A percentile compares a stretch with the other conserved stretches of the same genome.
These are phyloP conservation scores for Hamamelis virginiana DNA, from an alignment of 164 flowering plant genomes.

Conservation along the genomic window DNA sequence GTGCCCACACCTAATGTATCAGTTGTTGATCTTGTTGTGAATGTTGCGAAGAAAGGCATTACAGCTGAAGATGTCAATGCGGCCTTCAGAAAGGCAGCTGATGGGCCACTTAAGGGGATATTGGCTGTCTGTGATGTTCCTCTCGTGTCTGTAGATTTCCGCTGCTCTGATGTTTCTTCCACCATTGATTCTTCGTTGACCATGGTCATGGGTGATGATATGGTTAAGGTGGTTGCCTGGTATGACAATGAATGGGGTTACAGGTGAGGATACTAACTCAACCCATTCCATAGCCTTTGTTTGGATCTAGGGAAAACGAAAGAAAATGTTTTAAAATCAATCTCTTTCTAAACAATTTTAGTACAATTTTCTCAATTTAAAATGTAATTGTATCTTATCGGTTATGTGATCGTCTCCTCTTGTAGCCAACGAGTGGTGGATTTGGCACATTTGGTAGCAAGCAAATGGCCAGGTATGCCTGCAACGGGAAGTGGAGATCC, in stretches of 20 bases:
- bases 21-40: constrained; percentile 89
- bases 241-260: constrained; percentile 99
- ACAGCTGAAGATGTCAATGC: constrained; percentile 92
- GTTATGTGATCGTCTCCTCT: neutral
- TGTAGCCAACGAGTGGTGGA: constrained; percentile 97
- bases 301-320: no score
- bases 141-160: constrained; percentile 91
- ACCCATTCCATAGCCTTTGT: no score
- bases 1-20: constrained; percentile 97
- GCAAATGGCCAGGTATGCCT: constrained; percentile 77
- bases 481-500: constrained; percentile 79
- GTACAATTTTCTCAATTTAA: no score
- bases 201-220: constrained; percentile 98
- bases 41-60: constrained; percentile 84
- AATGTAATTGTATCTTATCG: neutral
- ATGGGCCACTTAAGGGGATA: constrained; percentile 82
- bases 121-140: constrained; percentile 88
- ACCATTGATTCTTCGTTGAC: constrained; percentile 90
- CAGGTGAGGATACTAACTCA: constrained; percentile 48
- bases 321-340: no score
- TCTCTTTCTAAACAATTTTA: no score
- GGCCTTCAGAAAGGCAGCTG: constrained; percentile 90
- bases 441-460: constrained; percentile 89
- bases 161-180: constrained; percentile 86
- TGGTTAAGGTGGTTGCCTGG: constrained; percentile 98